phyloP scores from a whole-genome alignment of 805 yeast genomes.

The Ogataea chonburiensis region DNA sequence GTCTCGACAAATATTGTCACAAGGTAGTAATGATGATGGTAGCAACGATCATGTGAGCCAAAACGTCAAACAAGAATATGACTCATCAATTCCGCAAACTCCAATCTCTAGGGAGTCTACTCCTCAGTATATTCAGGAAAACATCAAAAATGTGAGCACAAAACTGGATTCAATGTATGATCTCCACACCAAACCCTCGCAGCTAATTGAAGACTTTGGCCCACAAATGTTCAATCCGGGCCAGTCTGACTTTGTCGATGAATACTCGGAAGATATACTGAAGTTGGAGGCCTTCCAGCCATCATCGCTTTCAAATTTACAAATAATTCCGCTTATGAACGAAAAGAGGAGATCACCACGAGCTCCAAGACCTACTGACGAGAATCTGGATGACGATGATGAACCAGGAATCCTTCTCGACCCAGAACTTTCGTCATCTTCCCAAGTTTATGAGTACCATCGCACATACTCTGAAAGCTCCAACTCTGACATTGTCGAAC shows the following conservation, averaged over 20 bases:
- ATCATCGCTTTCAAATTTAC: slow-evolving; percentile 3
- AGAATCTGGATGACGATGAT: slow-evolving; percentile 17
- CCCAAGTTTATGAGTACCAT: neutral
- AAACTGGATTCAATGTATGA: slow-evolving; percentile 11
- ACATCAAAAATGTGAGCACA: slow-evolving; percentile 8
- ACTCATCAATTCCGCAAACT: neutral
- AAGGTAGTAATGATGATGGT: too few relatives aligned
- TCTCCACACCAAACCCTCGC: slow-evolving; percentile 7
- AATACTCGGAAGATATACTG: slow-evolving; percentile 40
- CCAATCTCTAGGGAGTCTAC: neutral
- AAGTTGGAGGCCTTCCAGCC: slow-evolving; percentile 30
- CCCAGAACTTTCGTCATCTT: neutral
- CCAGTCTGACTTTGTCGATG: slow-evolving; percentile 20
- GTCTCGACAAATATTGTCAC: slow-evolving; percentile 18
- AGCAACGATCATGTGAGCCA: neutral
- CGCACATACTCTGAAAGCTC: slow-evolving; percentile 17
- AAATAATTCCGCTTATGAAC: slow-evolving; percentile 19
- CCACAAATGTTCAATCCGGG: neutral
- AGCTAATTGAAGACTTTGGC: slow-evolving; percentile 8
- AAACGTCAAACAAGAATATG: slow-evolving; percentile 1
- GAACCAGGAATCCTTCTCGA: slow-evolving; percentile 1
- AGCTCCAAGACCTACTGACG: slow-evolving; percentile 1
- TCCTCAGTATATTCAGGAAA: slow-evolving; percentile 3
- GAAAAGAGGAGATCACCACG: slow-evolving; percentile 3
- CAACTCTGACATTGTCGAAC: slow-evolving; percentile 21